A percentile compares a stretch with the other conserved stretches of the same genome.
Evolutionary conservation across 805 yeast species (phyloP).

Genomic region (Wickerhamiella vanderwaltii): DNA sequence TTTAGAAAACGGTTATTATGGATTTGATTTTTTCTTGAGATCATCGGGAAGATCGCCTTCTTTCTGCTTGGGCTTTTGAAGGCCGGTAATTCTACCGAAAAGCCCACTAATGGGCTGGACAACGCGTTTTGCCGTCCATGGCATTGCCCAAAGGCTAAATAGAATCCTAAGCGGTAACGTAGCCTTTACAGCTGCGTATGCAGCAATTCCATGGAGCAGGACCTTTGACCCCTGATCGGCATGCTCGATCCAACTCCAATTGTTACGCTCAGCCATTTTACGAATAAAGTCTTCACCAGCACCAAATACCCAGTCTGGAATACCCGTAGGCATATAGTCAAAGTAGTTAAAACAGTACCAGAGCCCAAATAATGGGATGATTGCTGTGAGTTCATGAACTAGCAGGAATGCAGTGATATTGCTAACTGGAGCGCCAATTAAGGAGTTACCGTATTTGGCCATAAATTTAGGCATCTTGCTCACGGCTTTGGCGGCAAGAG

Average conservation of each 20-base stretch:
- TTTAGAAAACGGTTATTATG: not conserved
- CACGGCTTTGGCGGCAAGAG: conserved; percentile 5
- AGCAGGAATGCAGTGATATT: conserved; percentile 53
- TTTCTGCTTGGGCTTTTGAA: not conserved
- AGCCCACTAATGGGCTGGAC: conserved; percentile 35
- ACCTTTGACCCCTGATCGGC: conserved; percentile 42
- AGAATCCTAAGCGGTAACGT: conserved; percentile 42
- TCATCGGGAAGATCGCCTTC: conserved; percentile 12
- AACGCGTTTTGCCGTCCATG: conserved; percentile 42
- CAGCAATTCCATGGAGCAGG: conserved; percentile 60
- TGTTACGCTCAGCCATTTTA: conserved; percentile 29
- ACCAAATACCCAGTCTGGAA: conserved; percentile 49
- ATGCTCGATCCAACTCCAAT: conserved; percentile 26
- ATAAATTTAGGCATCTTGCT: conserved; percentile 39
- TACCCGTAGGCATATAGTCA: conserved; percentile 36
- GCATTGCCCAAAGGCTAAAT: conserved; percentile 41
- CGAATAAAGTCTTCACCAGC: conserved; percentile 50
- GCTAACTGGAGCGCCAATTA: conserved; percentile 45
- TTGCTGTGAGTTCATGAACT: conserved; percentile 65
- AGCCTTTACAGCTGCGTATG: conserved; percentile 56
- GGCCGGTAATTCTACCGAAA: conserved; percentile 13
- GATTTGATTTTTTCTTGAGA: conserved; percentile 8
- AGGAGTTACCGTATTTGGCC: conserved; percentile 38
- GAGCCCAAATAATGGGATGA: conserved; percentile 52
- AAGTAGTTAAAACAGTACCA: conserved; percentile 56